Conservation (phyloP, 129 eudicot species). For the Arctium lappa region DNA sequence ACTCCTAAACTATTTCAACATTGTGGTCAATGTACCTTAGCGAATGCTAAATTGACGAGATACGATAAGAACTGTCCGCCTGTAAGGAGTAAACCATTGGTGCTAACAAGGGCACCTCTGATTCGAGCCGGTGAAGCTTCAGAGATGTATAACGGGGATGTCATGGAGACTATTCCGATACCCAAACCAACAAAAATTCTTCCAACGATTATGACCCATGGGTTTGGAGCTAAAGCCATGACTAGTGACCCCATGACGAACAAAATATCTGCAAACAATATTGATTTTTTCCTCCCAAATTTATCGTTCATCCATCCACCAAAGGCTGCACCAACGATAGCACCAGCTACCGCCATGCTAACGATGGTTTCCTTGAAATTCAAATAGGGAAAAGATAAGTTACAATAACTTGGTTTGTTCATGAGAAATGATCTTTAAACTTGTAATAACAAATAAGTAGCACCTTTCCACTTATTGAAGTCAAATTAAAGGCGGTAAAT, state of each 20-base stretch:
- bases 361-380: slow-evolving; percentile 70
- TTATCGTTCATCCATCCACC: slow-evolving; percentile 66
- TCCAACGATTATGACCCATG: slow-evolving; percentile 64
- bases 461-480: neutral
- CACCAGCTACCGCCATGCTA: slow-evolving; percentile 76
- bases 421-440: neutral
- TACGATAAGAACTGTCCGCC: slow-evolving; percentile 70
- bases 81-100: slow-evolving; percentile 69
- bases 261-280: slow-evolving; percentile 50
- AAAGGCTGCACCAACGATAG: slow-evolving; percentile 65
- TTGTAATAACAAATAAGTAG: neutral
- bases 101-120: slow-evolving; percentile 86
- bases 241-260: slow-evolving; percentile 60
- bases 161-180: slow-evolving; percentile 83
- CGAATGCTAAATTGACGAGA: slow-evolving; percentile 69
- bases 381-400: neutral
- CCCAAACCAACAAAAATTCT: slow-evolving; percentile 68
- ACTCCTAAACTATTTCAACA: neutral
- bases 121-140: slow-evolving; percentile 78
- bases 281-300: slow-evolving; percentile 57
- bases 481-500: neutral
- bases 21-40: slow-evolving; percentile 38
- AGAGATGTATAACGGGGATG: slow-evolving; percentile 71
- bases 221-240: slow-evolving; percentile 53
- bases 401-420: neutral